Evolutionary conservation across 2,329 filamentous ascomycete species (phyloP), one percentile per base, ranked within the genome.

Genomic region (Mariannaea sp.): DNA sequence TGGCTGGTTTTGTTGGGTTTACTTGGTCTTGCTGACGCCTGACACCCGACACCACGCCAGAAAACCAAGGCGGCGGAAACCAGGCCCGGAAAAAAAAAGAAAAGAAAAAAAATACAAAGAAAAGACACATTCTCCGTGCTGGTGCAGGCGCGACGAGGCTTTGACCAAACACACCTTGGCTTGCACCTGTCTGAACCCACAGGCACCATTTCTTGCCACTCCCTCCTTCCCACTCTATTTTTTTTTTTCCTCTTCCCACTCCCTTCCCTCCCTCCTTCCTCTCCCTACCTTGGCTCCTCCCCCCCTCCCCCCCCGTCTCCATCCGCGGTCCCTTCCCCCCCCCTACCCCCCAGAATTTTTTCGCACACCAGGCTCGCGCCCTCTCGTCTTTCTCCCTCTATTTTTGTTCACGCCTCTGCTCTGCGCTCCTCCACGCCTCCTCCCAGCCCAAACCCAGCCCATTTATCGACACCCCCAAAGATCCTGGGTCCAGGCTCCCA

Each of bases 401-500:
- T 59, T 62, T 70, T 68, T 65, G 61, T 61, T 62, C 68, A 71
- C 70, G 68, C 70, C 68, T 69, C 70, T 68, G 58, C 64, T 56
- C 53, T 63, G 62, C 66, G 60, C 67, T 62, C 64, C 68, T 72
- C 69, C 71, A 73, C 71, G 68, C 71, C 71, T 72, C 71, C 59
- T 56, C 59, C 59, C 61, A 70, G 65, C 62, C 68, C 66, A 58
- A n/a, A 53, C 53, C 55, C 69, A 63, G 50, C 60, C 58, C 61
- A 60, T 72, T 73, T 73, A 73, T 72, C 71, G 71, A 73, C 71
- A 73, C 71, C 69, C 71, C 71, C 71, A 66, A 63, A 66, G 61
- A 65, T 65, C 63, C 63, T 62, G 59, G 63, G 57, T 55, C 61
- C 62, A 65, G 63, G 48, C 62, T 61, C 60, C 59, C 61, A 60